These are phyloP conservation scores for Diplodia mutila DNA, from an alignment of 2,329 filamentous ascomycete genomes.

Conservation along the genomic window DNA sequence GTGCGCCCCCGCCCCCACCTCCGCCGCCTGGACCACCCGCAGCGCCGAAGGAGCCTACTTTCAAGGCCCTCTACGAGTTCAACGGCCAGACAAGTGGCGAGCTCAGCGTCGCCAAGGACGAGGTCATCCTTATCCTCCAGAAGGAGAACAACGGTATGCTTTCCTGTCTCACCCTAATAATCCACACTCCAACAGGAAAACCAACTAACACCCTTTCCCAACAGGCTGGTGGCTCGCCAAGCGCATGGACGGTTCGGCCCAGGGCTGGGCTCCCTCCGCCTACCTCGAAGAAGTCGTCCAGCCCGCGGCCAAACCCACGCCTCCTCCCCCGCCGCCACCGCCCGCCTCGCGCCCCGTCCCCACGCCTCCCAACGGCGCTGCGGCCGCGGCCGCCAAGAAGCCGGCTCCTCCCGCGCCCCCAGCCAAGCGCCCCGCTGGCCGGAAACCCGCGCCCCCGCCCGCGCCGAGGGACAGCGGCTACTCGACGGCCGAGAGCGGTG, in stretches of 20 bases:
- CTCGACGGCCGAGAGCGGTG: conserved; percentile 36
- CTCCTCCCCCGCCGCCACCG: conserved; percentile 60
- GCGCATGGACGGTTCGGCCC: conserved; percentile 66
- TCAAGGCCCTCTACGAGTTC: conserved; percentile 93
- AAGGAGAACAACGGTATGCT: conserved; percentile 90
- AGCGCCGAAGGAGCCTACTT: conserved; percentile 70
- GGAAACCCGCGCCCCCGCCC: conserved; percentile 70
- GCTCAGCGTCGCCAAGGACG: conserved; percentile 75
- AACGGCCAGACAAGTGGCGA: conserved; percentile 82
- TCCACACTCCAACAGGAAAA: neutral
- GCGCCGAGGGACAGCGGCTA: conserved; percentile 68
- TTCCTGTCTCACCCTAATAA: conserved; percentile 24
- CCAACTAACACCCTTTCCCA: neutral
- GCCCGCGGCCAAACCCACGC: conserved; percentile 47
- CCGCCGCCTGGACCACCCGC: conserved; percentile 67
- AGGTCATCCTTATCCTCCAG: conserved; percentile 86
- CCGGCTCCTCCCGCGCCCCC: conserved; percentile 76
- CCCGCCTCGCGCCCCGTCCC: conserved; percentile 52
- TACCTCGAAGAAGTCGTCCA: conserved; percentile 82
- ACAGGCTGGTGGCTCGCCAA: conserved; percentile 96
- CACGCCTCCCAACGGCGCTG: conserved; percentile 45
- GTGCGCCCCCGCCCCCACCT: conserved; percentile 61
- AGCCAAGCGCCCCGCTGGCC: conserved; percentile 72
- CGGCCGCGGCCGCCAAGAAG: conserved; percentile 40
- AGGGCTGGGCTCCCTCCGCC: conserved; percentile 91